These are phyloP conservation scores for Grosmannia penicillata DNA, from an alignment of 2,329 filamentous ascomycete species.

Conservation along the genomic window DNA sequence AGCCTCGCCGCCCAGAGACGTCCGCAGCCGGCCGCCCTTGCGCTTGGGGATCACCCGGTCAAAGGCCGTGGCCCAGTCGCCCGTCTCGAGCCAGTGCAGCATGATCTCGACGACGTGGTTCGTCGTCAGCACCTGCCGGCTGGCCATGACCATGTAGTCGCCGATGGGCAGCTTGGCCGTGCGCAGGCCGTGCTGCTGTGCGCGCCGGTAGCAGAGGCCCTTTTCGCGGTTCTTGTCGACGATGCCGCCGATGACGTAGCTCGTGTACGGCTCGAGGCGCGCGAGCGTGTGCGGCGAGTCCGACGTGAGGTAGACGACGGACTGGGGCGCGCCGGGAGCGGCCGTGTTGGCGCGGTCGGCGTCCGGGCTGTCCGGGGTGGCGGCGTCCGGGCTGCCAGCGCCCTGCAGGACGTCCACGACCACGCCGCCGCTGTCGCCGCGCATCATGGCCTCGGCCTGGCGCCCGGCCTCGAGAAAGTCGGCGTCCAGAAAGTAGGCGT, in stretches of 20 bases:
- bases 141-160: constrained; percentile 86
- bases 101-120: constrained; percentile 98
- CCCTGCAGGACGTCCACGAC: constrained; percentile 41
- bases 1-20: constrained; percentile 13
- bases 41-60: constrained; percentile 76
- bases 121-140: constrained; percentile 72
- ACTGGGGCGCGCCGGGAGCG: constrained; percentile 10
- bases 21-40: constrained; percentile 62
- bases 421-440: constrained; percentile 34
- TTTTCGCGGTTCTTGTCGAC: constrained; percentile 97
- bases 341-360: not conserved
- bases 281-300: constrained; percentile 80
- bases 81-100: constrained; percentile 78
- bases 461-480: constrained; percentile 59
- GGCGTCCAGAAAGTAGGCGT: constrained; percentile 55
- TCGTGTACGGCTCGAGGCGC: constrained; percentile 72
- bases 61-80: constrained; percentile 87
- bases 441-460: constrained; percentile 55
- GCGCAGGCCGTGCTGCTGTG: constrained; percentile 58
- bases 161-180: constrained; percentile 90
- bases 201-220: constrained; percentile 77
- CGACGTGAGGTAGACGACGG: constrained; percentile 75
- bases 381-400: constrained; percentile 19
- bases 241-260: constrained; percentile 84
- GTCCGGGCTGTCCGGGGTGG: not conserved